Evolutionary conservation across 352 stramenopile species (phyloP), one percentile per base, ranked within the genome.

Genomic region (Phytophthora rubi): DNA sequence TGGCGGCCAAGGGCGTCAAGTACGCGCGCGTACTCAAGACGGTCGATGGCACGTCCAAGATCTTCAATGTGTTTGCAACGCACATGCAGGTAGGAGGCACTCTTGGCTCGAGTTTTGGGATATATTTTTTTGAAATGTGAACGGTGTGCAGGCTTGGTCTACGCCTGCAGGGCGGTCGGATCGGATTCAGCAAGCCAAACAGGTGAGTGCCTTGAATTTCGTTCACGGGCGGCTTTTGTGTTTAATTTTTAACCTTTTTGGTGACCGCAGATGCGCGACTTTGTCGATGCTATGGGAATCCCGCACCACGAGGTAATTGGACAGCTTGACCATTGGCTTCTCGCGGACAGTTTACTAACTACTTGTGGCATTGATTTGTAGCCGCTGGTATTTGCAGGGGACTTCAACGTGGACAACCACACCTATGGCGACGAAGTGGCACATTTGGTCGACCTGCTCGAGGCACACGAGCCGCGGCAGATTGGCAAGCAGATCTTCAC

Each of bases 341-440:
- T 42, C 8, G 35, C 28, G 28, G 28, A 30, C 28, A 30, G 28
- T 30, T 30, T 6, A 10, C 35, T 42, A 15, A 42, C 35, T 42
- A 16, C 35, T 42, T 6, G 10, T 13, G 10, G 10, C 35, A 42
- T 42, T 42, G 35, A 16, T 15, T 42, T 16, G 16, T 57, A 94
- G 85, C 86, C 88, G 9, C 63, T 95, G 54, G 73, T 95, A 23
- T 91, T 95, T 69, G 88, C 86, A 1, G 88, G 86, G 0, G 88
- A 95, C 28, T 95, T 95, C 49, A 95, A 95, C 53, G 85, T 94
- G 16, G 88, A 95, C 70, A 94, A 93, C 59, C 77, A 90, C 53
- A 91, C 88, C 32, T 95, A 86, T 59, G 62, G 71, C 3, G 68
- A 80, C 13, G 88, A 95, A 79, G 88, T 95, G 32, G 71, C 80